These are phyloP conservation scores for Mortierella antarctica DNA, from an alignment of 192 early-diverging fungal genomes.

Conservation along the genomic window DNA sequence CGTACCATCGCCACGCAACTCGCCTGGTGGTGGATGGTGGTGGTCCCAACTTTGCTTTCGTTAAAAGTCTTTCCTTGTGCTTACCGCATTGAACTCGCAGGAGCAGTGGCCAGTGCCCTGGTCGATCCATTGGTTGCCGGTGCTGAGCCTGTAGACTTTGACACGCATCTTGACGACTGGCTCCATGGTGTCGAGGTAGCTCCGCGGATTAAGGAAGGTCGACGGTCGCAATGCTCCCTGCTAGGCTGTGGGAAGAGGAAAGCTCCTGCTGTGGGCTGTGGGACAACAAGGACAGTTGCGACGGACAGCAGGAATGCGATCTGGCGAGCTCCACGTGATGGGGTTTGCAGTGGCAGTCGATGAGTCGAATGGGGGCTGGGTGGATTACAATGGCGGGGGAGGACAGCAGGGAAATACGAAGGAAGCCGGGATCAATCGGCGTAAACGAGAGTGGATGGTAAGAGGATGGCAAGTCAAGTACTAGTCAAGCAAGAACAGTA, in stretches of 20 bases:
- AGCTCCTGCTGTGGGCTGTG: not conserved
- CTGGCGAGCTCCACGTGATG: not conserved
- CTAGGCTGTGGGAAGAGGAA: not conserved
- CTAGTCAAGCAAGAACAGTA: no score
- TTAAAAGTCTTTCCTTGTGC: not conserved
- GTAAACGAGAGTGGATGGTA: no score
- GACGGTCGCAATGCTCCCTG: no score
- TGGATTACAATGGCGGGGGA: no score
- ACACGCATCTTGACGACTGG: constrained; percentile 67
- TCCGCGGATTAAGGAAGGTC: not conserved
- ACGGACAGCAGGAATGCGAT: not conserved
- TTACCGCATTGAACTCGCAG: constrained; percentile 73
- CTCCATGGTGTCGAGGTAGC: constrained; percentile 38
- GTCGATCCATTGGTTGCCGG: constrained; percentile 81
- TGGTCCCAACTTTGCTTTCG: no score
- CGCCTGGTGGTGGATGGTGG: no score
- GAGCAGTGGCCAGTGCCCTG: constrained; percentile 87
- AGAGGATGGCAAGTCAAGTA: no score
- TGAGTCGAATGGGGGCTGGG: no score
- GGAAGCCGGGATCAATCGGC: no score
- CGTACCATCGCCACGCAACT: no score
- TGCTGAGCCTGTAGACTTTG: constrained; percentile 85
- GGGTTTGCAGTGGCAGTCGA: no score
- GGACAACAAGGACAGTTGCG: not conserved
- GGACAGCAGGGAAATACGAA: no score